Conservation (phyloP, 2,329 filamentous ascomycete species). For the Kalmusia sp. region DNA sequence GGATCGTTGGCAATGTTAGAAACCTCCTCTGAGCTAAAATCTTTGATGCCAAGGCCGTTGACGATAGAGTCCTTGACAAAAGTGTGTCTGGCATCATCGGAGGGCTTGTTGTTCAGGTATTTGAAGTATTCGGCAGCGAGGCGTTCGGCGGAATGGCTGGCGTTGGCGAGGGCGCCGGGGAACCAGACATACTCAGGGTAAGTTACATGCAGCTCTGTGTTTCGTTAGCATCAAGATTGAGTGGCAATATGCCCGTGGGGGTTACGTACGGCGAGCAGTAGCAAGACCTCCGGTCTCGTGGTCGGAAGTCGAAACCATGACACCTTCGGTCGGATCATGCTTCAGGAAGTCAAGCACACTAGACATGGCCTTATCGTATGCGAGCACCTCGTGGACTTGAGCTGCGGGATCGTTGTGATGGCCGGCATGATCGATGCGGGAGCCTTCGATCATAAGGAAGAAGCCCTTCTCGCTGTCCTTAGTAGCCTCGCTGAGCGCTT, state of each 20-base stretch:
- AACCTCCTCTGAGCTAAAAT: slow-evolving; percentile 76
- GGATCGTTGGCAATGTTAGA: slow-evolving; percentile 67
- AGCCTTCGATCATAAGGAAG: slow-evolving; percentile 98
- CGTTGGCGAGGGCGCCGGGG: slow-evolving; percentile 80
- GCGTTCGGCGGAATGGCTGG: slow-evolving; percentile 75
- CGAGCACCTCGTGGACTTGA: slow-evolving; percentile 83
- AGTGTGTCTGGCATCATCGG: slow-evolving; percentile 43
- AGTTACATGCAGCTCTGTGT: slow-evolving; percentile 61
- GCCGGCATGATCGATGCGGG: slow-evolving; percentile 93
- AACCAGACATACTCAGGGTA: slow-evolving; percentile 82
- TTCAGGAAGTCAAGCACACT: slow-evolving; percentile 85
- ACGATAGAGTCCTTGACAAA: slow-evolving; percentile 76
- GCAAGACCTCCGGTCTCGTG: slow-evolving; percentile 94
- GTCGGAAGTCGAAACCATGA: slow-evolving; percentile 90
- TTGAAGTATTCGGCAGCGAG: slow-evolving; percentile 68
- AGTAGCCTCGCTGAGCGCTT: slow-evolving; percentile 80
- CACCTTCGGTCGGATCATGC: slow-evolving; percentile 72
- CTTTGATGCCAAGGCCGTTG: slow-evolving; percentile 76
- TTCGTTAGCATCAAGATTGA: slow-evolving; percentile 15
- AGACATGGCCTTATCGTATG: slow-evolving; percentile 87
- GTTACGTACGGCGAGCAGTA: slow-evolving; percentile 72
- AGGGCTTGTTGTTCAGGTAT: slow-evolving; percentile 58
- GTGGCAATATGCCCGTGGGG: not conserved
- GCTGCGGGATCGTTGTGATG: slow-evolving; percentile 64
- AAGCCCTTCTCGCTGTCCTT: slow-evolving; percentile 87